A percentile compares a stretch with the other conserved stretches of the same genome.
Evolutionary conservation across 2,329 filamentous ascomycete genomes (phyloP).

Genomic region (Ophidiomyces ophidiicola): DNA sequence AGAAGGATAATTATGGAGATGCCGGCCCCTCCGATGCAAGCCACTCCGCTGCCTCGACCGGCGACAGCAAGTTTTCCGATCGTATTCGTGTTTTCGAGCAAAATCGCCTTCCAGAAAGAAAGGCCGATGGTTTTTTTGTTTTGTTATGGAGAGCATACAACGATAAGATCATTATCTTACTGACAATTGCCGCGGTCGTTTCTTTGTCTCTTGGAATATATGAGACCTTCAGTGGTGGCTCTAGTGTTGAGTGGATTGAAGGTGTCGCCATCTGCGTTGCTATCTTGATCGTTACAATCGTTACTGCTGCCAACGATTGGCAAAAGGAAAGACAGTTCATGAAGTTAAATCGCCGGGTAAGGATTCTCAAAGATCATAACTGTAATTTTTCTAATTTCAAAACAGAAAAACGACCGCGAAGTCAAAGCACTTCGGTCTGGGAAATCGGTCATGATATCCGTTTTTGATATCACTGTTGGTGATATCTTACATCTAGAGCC

Average conservation of each 20-base stretch:
- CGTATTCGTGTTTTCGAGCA: slow-evolving; percentile 48
- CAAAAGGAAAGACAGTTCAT: slow-evolving; percentile 56
- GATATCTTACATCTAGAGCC: slow-evolving; percentile 58
- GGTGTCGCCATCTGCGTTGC: slow-evolving; percentile 55
- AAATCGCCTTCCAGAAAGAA: slow-evolving; percentile 52
- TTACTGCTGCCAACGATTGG: slow-evolving; percentile 54
- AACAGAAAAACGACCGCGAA: slow-evolving; percentile 50
- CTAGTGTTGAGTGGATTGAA: slow-evolving; percentile 52
- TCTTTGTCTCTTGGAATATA: slow-evolving; percentile 60
- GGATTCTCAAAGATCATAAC: slow-evolving; percentile 8
- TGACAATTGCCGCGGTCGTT: slow-evolving; percentile 55
- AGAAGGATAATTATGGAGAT: slow-evolving; percentile 14
- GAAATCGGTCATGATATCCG: slow-evolving; percentile 49
- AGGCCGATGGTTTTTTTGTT: slow-evolving; percentile 47
- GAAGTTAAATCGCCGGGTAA: slow-evolving; percentile 44
- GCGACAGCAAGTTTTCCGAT: slow-evolving; percentile 38
- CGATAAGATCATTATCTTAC: slow-evolving; percentile 59
- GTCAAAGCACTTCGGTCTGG: slow-evolving; percentile 58
- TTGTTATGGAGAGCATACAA: slow-evolving; percentile 60
- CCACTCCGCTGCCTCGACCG: background rate
- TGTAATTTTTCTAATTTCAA: slow-evolving; percentile 12
- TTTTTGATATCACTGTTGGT: slow-evolving; percentile 56
- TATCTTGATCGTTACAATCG: slow-evolving; percentile 51
- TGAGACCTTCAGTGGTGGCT: slow-evolving; percentile 44
- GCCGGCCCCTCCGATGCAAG: background rate